phyloP scores from a whole-genome alignment of 2,329 filamentous ascomycete genomes.

The Fusarium buxicola region DNA sequence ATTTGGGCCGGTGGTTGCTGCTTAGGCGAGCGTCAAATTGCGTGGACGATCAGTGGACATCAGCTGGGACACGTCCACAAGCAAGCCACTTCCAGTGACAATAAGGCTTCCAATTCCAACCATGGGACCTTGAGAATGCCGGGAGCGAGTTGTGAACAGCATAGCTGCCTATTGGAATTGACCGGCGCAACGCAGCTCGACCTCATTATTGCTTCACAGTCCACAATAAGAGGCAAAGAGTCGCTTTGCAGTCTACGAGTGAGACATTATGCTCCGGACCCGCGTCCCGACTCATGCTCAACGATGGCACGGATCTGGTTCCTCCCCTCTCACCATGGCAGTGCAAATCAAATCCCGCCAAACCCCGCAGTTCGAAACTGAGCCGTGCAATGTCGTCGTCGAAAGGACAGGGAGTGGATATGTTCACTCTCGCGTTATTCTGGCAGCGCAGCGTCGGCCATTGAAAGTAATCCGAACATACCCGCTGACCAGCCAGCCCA shows the following conservation, averaged over 20 bases:
- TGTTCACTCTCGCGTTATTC: constrained; percentile 10
- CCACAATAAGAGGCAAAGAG: not conserved
- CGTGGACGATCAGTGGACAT: constrained; percentile 6
- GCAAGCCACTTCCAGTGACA: not conserved
- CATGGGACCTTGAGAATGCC: no score
- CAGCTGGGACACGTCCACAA: not conserved
- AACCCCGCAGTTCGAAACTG: constrained; percentile 35
- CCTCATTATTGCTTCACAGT: not conserved
- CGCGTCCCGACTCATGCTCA: constrained; percentile 15
- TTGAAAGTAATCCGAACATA: constrained; percentile 22
- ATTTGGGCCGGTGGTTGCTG: not conserved
- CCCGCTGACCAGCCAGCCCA: constrained; percentile 1
- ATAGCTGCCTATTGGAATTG: no score
- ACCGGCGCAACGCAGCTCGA: not conserved
- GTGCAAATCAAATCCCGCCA: constrained; percentile 25
- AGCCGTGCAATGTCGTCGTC: constrained; percentile 24
- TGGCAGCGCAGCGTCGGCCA: not conserved
- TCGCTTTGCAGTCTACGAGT: not conserved
- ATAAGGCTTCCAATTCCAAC: no score
- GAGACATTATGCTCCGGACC: constrained; percentile 12
- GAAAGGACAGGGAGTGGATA: constrained; percentile 10
- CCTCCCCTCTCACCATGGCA: constrained; percentile 14
- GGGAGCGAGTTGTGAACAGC: no score
- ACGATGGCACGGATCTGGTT: constrained; percentile 25
- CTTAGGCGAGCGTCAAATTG: constrained; percentile 5